Evolutionary conservation across 2,329 filamentous ascomycete species (phyloP).

Genomic region (Escovopsis sp.): DNA sequence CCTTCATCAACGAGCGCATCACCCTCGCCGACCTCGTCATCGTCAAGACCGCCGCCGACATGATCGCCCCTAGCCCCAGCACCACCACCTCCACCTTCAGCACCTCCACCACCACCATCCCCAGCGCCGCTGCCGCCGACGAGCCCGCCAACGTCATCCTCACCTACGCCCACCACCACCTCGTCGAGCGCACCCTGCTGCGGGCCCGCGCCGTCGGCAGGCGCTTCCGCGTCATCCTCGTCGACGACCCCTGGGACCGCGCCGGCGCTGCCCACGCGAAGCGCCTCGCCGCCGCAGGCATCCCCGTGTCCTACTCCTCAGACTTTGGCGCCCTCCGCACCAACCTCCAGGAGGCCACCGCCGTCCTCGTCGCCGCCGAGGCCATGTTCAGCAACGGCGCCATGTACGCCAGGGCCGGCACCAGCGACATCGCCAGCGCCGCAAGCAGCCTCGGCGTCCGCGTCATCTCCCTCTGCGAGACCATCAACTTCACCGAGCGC

Average conservation of each 20-base stretch:
- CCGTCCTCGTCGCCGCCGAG: slow-evolving; percentile 80
- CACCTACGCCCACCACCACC: slow-evolving; percentile 72
- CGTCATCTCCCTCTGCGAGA: slow-evolving; percentile 84
- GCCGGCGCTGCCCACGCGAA: slow-evolving; percentile 49
- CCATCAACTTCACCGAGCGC: slow-evolving; percentile 78
- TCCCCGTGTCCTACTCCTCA: slow-evolving; percentile 69
- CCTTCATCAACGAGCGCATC: slow-evolving; percentile 81
- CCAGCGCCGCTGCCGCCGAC: too few relatives aligned
- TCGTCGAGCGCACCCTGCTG: slow-evolving; percentile 72
- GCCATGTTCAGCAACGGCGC: slow-evolving; percentile 92
- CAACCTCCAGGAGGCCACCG: slow-evolving; percentile 50
- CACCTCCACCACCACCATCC: too few relatives aligned
- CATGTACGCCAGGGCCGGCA: slow-evolving; percentile 77
- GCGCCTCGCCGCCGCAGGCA: slow-evolving; percentile 48
- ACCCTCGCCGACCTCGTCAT: slow-evolving; percentile 79
- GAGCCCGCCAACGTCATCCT: slow-evolving; percentile 51
- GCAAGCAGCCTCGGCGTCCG: slow-evolving; percentile 63
- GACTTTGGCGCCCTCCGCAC: slow-evolving; percentile 61
- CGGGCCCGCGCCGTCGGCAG: slow-evolving; percentile 56
- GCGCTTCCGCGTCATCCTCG: slow-evolving; percentile 68
- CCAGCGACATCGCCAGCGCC: slow-evolving; percentile 71
- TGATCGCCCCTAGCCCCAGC: slow-evolving; percentile 50
- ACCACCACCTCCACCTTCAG: too few relatives aligned
- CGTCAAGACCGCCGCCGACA: slow-evolving; percentile 55
- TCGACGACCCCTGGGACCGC: slow-evolving; percentile 52